Percentiles rank a stretch among this genome's conserved stretches.
phyloP scores from a whole-genome alignment of 495 filamentous ascomycete species.

The Polyplosphaeria fusca region DNA sequence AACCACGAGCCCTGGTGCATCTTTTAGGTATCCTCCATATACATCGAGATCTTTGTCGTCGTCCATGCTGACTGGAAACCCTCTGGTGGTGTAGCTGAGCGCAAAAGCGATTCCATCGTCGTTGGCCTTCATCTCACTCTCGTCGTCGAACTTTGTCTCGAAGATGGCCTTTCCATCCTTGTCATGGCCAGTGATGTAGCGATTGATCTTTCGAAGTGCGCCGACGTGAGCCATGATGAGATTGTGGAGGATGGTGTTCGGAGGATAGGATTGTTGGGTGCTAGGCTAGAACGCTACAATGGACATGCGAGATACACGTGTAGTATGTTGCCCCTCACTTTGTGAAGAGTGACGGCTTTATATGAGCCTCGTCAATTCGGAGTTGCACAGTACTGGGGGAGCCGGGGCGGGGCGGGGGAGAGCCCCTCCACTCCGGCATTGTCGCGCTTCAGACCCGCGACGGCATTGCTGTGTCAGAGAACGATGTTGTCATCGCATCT shows the following conservation, averaged over 20 bases:
- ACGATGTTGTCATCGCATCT: no score
- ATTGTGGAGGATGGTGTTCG: neutral
- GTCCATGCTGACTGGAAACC: constrained; percentile 29
- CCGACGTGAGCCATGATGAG: constrained; percentile 33
- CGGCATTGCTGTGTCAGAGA: no score
- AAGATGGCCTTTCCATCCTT: constrained; percentile 35
- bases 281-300: no score
- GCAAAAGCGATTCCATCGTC: constrained; percentile 27
- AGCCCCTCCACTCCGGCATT: no score
- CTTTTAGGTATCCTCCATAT: constrained; percentile 17
- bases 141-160: constrained; percentile 30
- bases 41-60: constrained; percentile 31
- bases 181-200: constrained; percentile 33
- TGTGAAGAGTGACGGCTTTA: no score
- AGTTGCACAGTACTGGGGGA: no score
- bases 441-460: no score
- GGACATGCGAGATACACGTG: no score
- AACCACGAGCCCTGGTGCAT: constrained; percentile 40
- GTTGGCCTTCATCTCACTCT: constrained; percentile 27
- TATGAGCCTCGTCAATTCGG: no score
- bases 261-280: neutral
- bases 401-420: no score
- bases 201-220: constrained; percentile 24
- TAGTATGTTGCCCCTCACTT: no score
- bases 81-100: constrained; percentile 32